Evolutionary conservation across 2,329 filamentous ascomycete genomes (phyloP), one percentile per base, ranked within the genome.

Genomic region (Penicillium sp.): DNA sequence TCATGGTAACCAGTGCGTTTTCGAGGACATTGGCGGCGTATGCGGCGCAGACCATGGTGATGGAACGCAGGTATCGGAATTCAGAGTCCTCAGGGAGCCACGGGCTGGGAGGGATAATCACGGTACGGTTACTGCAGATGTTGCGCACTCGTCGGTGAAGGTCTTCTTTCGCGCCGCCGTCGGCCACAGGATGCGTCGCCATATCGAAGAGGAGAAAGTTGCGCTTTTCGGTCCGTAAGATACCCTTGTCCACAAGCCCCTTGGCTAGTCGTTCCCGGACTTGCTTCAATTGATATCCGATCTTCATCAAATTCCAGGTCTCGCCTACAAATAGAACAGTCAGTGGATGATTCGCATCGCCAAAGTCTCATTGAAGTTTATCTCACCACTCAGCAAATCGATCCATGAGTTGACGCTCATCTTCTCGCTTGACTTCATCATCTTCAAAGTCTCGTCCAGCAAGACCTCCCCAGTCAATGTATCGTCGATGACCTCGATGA

Each of bases 221-320:
- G 77, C 91, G 91, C 81, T 99, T 99, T 77, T 99, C 94, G 57
- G 94, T 99, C 67, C 94, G 90, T 55, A 99, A 84, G 72, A 99
- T 96, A 69, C 94, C 94, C 79, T 99, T 99, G 79, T 99, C 94
- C 61, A 99, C 94, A 42, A 99, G 85, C 32, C 94, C 94, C 78
- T 99, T 99, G 69, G 92, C 93, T 53, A 99, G 84, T 54, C 94
- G 90, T 79, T 99, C 94, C 71, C 94, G 91, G 55, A 99, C 94
- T 82, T 99, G 94, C 80, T 99, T 99, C 66, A 99, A 84, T 80
- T 99, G 94, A 77, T 99, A 99, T 73, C 94, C 94, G 67, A 99
- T 99, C 81, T 99, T 99, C 94, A 99, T 97, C 62, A 99, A 80
- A 73, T 99, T 99, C 94, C 94, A 99, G 51, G 94, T 99, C 77